phyloP scores from a whole-genome alignment of 305 asterid species.

The Plantago coronopus region DNA sequence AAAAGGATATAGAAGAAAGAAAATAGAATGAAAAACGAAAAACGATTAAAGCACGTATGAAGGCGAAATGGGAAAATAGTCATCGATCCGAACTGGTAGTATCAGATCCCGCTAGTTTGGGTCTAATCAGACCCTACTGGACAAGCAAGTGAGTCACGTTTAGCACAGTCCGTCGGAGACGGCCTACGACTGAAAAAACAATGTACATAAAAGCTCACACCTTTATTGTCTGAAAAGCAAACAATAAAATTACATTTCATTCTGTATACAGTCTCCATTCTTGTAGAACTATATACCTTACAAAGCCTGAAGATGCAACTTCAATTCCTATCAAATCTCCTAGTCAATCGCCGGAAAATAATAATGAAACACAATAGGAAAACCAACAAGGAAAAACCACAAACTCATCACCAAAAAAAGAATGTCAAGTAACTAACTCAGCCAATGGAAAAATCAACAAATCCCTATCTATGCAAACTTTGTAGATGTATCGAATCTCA shows the following conservation, averaged over 20 bases:
- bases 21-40: too few relatives aligned
- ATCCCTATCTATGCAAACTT: constrained; percentile 26
- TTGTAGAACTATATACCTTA: constrained; percentile 26
- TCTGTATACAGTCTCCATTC: constrained; percentile 44
- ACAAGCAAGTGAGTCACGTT: too few relatives aligned
- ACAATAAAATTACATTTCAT: constrained; percentile 30
- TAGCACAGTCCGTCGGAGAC: too few relatives aligned
- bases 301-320: constrained; percentile 28
- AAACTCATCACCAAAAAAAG: constrained; percentile 31
- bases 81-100: too few relatives aligned
- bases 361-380: constrained; percentile 16
- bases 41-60: too few relatives aligned
- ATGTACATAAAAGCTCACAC: constrained; percentile 28
- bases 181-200: too few relatives aligned
- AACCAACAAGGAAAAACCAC: constrained; percentile 32
- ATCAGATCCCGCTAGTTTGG: too few relatives aligned
- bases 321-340: constrained; percentile 30
- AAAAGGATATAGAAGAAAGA: too few relatives aligned
- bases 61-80: too few relatives aligned
- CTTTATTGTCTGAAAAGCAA: constrained; percentile 34
- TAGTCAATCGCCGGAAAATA: constrained; percentile 20
- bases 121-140: too few relatives aligned
- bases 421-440: constrained; percentile 34
- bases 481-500: constrained; percentile 17
- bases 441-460: constrained; percentile 18